Evolutionary conservation across 257 asterid genomes (phyloP).

Genomic region (Schizonepeta tenuifolia): DNA sequence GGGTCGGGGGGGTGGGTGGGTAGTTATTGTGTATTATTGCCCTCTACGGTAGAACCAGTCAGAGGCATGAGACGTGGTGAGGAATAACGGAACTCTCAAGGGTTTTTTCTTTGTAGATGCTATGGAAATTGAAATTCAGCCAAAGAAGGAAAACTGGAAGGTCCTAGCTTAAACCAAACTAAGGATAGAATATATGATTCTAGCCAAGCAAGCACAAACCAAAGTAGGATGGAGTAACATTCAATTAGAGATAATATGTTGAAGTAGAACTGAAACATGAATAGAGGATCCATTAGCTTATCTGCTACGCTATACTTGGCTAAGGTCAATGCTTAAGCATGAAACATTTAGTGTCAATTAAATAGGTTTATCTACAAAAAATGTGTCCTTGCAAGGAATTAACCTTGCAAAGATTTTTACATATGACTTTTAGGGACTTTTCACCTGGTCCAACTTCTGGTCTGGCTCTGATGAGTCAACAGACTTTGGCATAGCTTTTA

Average conservation of each 20-base stretch:
- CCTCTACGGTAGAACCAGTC: no score
- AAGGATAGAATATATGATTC: conserved; percentile 15
- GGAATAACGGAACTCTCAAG: conserved; percentile 2
- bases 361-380: not conserved
- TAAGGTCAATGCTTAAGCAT: not conserved
- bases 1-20: no score
- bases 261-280: not conserved
- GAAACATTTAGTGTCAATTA: conserved; percentile 21
- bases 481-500: conserved; percentile 90
- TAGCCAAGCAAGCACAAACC: not conserved
- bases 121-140: not conserved
- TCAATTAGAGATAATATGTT: not conserved
- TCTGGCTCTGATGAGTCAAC: conserved; percentile 90
- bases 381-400: not conserved
- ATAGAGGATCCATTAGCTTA: not conserved
- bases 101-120: not conserved
- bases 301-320: not conserved
- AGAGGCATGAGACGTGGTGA: not conserved
- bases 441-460: conserved; percentile 91
- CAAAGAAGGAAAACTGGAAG: conserved; percentile 13
- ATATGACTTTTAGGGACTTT: conserved; percentile 13
- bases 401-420: not conserved
- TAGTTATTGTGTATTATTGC: no score
- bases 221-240: conserved; percentile 7
- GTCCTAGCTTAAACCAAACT: not conserved